Conservation (phyloP, 495 filamentous ascomycete species). For the Rhizodiscina lignyota region DNA sequence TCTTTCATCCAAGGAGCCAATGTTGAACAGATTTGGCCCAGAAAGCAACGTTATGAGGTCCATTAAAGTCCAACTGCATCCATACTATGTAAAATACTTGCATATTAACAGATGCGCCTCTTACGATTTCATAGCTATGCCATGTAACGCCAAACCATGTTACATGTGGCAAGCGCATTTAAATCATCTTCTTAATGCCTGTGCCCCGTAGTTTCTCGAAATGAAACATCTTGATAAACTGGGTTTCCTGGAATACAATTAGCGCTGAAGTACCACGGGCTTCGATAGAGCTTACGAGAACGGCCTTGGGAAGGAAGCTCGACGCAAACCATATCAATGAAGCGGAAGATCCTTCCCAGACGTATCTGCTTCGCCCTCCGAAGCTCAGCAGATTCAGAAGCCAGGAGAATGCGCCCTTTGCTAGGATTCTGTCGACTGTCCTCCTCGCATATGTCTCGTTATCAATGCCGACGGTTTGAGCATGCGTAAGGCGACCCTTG, state of each 20-base stretch:
- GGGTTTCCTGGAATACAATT: neutral
- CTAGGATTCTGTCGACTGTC: conserved; percentile 37
- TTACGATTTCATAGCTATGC: too few species aligned
- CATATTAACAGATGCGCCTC: too few species aligned
- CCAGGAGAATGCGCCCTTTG: conserved; percentile 28
- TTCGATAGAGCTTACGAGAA: conserved; percentile 9
- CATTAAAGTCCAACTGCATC: too few species aligned
- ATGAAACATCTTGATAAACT: neutral
- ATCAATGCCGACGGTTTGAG: conserved; percentile 37
- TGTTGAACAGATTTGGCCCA: too few species aligned
- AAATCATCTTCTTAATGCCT: too few species aligned
- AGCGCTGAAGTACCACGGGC: neutral
- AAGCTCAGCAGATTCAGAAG: too few species aligned
- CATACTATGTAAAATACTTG: too few species aligned
- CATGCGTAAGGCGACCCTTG: conserved; percentile 33
- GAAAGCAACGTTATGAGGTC: too few species aligned
- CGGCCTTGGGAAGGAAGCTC: conserved; percentile 21
- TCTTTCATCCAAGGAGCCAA: too few species aligned
- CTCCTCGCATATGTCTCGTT: conserved; percentile 35
- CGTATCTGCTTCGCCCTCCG: conserved; percentile 31
- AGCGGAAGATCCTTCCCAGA: conserved; percentile 32
- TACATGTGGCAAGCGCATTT: too few species aligned
- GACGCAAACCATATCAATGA: conserved; percentile 33
- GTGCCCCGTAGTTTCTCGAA: neutral
- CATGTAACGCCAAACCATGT: too few species aligned